These are phyloP conservation scores for Beauveria scarabaeidicola DNA, from an alignment of 2,329 filamentous ascomycete species.

Conservation along the genomic window DNA sequence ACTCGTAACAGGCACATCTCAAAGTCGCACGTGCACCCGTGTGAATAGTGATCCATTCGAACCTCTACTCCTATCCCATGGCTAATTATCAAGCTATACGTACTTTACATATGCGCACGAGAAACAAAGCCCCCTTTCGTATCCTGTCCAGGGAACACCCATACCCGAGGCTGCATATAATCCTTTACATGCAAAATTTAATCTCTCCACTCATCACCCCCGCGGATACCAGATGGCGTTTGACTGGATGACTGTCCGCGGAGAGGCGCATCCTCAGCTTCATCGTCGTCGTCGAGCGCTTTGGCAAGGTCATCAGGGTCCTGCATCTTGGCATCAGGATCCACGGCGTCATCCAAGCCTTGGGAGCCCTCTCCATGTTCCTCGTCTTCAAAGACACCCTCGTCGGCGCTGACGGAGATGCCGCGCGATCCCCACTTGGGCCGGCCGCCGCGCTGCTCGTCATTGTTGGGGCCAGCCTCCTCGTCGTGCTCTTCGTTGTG, in stretches of 20 bases:
- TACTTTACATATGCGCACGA: constrained; percentile 5
- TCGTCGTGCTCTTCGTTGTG: constrained; percentile 42
- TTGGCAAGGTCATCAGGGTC: constrained; percentile 57
- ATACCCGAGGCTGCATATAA: neutral
- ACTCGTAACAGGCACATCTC: neutral
- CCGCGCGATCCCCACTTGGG: constrained; percentile 56
- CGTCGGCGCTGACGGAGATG: constrained; percentile 59
- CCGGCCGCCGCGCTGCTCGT: constrained; percentile 25
- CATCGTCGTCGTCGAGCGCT: constrained; percentile 47
- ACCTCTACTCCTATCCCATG: neutral
- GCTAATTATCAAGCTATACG: constrained; percentile 2
- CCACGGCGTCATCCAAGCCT: constrained; percentile 37
- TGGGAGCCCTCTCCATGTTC: constrained; percentile 34
- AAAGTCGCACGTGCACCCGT: neutral
- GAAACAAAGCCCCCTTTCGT: neutral
- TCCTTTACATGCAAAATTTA: constrained; percentile 14
- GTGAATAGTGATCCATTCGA: neutral
- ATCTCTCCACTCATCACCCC: constrained; percentile 40
- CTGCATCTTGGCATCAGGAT: constrained; percentile 57
- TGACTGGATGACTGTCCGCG: constrained; percentile 19
- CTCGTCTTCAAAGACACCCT: constrained; percentile 46
- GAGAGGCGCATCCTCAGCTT: constrained; percentile 29
- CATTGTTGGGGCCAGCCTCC: constrained; percentile 46
- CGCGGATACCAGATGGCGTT: constrained; percentile 31
- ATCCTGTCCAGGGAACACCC: neutral